phyloP scores from a whole-genome alignment of 2,329 filamentous ascomycete genomes.

The Aspergillus sp. region DNA sequence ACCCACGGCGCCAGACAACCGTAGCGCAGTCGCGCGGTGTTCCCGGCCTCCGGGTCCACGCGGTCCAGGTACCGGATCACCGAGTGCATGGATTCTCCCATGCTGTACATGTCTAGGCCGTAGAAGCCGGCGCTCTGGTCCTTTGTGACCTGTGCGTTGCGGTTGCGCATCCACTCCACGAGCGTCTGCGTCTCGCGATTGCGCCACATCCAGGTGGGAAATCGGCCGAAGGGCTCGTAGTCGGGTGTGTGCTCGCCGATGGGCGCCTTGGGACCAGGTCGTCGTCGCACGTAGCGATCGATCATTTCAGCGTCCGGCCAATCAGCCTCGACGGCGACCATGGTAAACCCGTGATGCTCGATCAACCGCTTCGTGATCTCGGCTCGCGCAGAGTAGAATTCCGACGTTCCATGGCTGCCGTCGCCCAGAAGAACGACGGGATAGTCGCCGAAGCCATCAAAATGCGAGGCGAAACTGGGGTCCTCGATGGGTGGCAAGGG shows the following conservation, averaged over 20 bases:
- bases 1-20: slow-evolving; percentile 50
- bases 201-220: slow-evolving; percentile 59
- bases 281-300: slow-evolving; percentile 52
- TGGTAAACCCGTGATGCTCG: slow-evolving; percentile 51
- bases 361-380: slow-evolving; percentile 54
- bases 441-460: slow-evolving; percentile 41
- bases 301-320: slow-evolving; percentile 55
- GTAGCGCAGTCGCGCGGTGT: slow-evolving; percentile 47
- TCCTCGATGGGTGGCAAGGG: slow-evolving; percentile 38
- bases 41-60: slow-evolving; percentile 45
- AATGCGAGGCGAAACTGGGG: slow-evolving; percentile 40
- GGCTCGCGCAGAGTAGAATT: slow-evolving; percentile 54
- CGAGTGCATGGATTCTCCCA: slow-evolving; percentile 47
- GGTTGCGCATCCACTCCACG: slow-evolving; percentile 52
- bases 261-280: slow-evolving; percentile 37
- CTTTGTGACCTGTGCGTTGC: slow-evolving; percentile 37
- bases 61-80: slow-evolving; percentile 51
- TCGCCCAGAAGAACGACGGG: slow-evolving; percentile 48
- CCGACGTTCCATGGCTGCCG: slow-evolving; percentile 55
- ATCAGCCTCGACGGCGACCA: slow-evolving; percentile 54
- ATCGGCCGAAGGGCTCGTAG: slow-evolving; percentile 48
- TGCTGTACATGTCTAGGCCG: slow-evolving; percentile 54
- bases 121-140: slow-evolving; percentile 45
- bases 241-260: slow-evolving; percentile 26
- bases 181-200: slow-evolving; percentile 53